Base-by-base conservation (phyloP, 1,139 yeast genomes). In the Meyerozyma athensensis region DNA sequence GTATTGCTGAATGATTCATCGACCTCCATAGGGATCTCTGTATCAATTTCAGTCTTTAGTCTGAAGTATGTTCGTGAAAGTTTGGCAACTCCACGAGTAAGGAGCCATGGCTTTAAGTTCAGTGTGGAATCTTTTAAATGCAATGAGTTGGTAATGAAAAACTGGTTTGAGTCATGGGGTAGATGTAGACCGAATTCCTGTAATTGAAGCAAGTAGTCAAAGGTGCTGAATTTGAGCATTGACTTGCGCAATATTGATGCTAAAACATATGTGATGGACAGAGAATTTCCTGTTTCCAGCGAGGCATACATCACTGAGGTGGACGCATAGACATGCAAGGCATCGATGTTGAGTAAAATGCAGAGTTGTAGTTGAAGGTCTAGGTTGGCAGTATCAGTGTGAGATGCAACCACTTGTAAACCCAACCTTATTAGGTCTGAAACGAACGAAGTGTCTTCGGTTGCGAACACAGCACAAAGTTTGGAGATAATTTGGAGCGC, bases 281-380 rank as follows among this genome's bases (percentile, higher is more conserved):
- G 20, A 7, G 28, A 19, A 19, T 19, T 19, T 19, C 8, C 22
- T 8, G 8, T 6, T 19, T 19, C 22, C 8, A 19, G 6, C 22
- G 22, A 19, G 8, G 22, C 8, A 19, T n/a, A n/a, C n/a, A n/a
- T n/a, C n/a, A 19, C 8, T 19, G 22, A 19, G 22, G 12, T 24
- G 14, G 32, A 28, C 7, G 8, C 10, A 9, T 9, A 18, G 12
- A 18, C 2, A 13, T 28, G 32, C 6, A 28, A 19, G 12, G 32
- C n/a, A 6, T 28, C 32, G 4, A 28, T 5, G 13, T 28, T 28
- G 5, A 28, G 13, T 5, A 28, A 28, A 10, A 28, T 28, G 32
- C 32, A 28, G 12, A 28, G 9, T 28, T 28, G 32, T 7, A 28
- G 16, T n/a, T 28, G 31, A 12, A 26, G 31, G 7, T 26, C 31